Evolutionary conservation across 2,329 filamentous ascomycete species (phyloP), one percentile per base, ranked within the genome.

Genomic region (Xylaria sp.): DNA sequence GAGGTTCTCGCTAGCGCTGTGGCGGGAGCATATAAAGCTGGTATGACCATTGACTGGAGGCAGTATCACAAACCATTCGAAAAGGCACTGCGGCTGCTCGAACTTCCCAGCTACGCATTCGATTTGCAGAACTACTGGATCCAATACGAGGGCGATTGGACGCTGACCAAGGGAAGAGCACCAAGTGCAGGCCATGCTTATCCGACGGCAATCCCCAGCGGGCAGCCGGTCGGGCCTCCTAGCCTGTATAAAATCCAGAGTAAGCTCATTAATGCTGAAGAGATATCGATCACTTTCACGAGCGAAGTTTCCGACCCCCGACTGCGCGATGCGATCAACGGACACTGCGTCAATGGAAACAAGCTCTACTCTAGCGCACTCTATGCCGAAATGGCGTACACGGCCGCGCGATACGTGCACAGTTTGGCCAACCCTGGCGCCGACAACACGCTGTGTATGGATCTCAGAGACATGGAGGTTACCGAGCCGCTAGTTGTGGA

Each of bases 361-460:
- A 64, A 67, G 2, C 67, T 77, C 8, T 72, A 67, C 23, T 70
- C 75, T 6, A 70, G 68, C 8, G 70, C 71, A 3, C 62, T 75
- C 7, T 74, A 75, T 53, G 69, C 71, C 1, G 73, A 76, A 43
- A 75, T 76, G 70, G 74, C 73, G 9, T 60, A 68, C 19, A 69
- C 69, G 0, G 60, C 75, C 7, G 76, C 72, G 1, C 52, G 63
- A 11, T 73, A 76, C 59, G 46, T 74, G 3, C 65, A 67, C 29
- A 62, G 54, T 9, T 54, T 62, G 31, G 23, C 68, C 25, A 46
- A 33, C 17, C n/a, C 53, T 9, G 21, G 15, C 21, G 25, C 56
- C 13, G 19, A 47, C 25, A 21, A 9, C 8, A 23, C 41, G 1
- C 6, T 38, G 10, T 37, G 25, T 29, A 68, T 74, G 44, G 64